phyloP scores from a whole-genome alignment of 1,284 basidiomycete genomes.

The Moniliophthora roreri region DNA sequence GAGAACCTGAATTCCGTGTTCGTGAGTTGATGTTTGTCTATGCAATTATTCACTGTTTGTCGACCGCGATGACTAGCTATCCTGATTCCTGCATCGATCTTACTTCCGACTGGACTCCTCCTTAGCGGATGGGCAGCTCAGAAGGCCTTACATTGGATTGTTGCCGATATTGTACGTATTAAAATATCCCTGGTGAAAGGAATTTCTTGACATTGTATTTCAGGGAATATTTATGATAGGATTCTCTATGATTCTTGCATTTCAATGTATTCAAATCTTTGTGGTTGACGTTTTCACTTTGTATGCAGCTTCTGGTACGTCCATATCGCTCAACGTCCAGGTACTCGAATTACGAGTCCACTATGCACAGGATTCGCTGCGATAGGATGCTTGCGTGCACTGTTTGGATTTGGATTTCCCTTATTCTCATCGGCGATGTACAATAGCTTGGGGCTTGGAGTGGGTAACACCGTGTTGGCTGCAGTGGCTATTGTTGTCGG shows the following conservation, averaged over 20 bases:
- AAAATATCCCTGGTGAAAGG: background rate
- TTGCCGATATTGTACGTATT: constrained; percentile 56
- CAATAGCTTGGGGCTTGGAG: constrained; percentile 59
- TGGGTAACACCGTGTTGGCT: constrained; percentile 62
- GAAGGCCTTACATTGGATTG: constrained; percentile 60
- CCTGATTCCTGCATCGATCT: constrained; percentile 55
- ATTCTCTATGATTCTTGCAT: constrained; percentile 52
- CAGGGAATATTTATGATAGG: constrained; percentile 60
- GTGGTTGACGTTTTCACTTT: constrained; percentile 68
- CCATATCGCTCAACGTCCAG: constrained; percentile 16
- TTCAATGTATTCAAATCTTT: constrained; percentile 63
- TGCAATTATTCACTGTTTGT: constrained; percentile 6
- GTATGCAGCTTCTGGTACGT: constrained; percentile 58
- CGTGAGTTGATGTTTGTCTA: constrained; percentile 28
- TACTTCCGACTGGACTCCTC: constrained; percentile 56
- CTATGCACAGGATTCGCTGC: constrained; percentile 51
- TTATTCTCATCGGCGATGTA: constrained; percentile 70
- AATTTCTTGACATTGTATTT: background rate
- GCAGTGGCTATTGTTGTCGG: constrained; percentile 54
- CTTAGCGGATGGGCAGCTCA: constrained; percentile 64
- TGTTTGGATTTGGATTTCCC: constrained; percentile 68
- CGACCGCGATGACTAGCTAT: constrained; percentile 37
- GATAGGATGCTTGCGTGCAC: constrained; percentile 53
- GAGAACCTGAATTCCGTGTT: constrained; percentile 58
- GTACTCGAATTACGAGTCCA: too few relatives aligned